Evolutionary conservation across 2,329 filamentous ascomycete species (phyloP), one percentile per base, ranked within the genome.

Genomic region (Pestalotiopsis sp.): DNA sequence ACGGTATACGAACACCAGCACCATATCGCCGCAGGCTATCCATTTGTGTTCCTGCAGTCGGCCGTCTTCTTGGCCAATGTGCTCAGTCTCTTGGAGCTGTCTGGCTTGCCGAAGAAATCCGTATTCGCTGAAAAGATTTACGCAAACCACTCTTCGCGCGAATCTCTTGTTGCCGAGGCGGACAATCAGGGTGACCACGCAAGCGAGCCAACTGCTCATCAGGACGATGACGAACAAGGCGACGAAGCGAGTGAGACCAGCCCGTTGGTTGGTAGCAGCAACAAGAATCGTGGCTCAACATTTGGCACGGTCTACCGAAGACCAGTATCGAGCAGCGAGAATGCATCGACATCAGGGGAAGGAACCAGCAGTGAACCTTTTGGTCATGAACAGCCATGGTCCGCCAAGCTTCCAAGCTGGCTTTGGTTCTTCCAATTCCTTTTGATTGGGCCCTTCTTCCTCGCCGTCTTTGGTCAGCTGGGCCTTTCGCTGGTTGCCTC

Each of bases 371-470:
- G 68, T 2, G 74, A 82, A 67, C 81, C 85, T 0, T 94, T 91
- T 76, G 87, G 88, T 13, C 83, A 89, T 66, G 96, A 98, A 77
- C 96, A 98, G 79, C 83, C 87, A 14, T 99, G 96, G 96, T 97
- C 94, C 65, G 87, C 87, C 4, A 86, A 86, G 49, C 82, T 98
- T 67, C 94, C 94, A 1, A 89, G 87, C 59, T 98, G 92, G 92
- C 90, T 92, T 20, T 99, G 96, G 96, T 80, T 96, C 57, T 74
- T 97, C 20, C 95, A 99, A 76, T 91, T 98, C 72, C 83, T 98
- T 3, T 77, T 98, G 17, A 83, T 97, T 11, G 92, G 89, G 0
- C 94, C 95, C 14, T 79, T 89, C 45, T 86, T 94, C 57, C 90
- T 91, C 0, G 90, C 95, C 69, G 79, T 97, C 25, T 81, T 93